Evolutionary conservation across 208 protist species (phyloP).

Genomic region (Trypanosoma caninum): DNA sequence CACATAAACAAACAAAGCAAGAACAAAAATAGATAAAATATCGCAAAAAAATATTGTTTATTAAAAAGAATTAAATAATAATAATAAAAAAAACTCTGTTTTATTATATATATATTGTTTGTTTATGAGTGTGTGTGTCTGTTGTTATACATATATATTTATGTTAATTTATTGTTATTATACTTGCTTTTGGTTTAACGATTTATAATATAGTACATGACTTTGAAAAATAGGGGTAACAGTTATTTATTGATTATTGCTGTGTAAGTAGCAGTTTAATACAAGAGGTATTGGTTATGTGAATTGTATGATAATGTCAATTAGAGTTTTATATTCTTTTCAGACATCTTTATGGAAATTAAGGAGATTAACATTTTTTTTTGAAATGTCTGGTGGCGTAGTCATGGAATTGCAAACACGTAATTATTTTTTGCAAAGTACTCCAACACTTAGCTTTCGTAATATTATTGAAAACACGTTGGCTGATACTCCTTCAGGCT

Average conservation of each 20-base stretch:
- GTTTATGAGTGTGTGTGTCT: conserved; percentile 4
- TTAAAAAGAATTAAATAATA: too few species aligned
- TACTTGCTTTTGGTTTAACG: conserved; percentile 1
- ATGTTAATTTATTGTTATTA: conserved; percentile 7
- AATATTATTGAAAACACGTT: conserved; percentile 65
- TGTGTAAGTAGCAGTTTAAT: too few species aligned
- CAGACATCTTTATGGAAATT: neutral
- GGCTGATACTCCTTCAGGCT: conserved; percentile 65
- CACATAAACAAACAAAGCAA: too few species aligned
- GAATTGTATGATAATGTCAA: too few species aligned
- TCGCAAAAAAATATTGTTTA: too few species aligned
- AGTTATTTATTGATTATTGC: too few species aligned
- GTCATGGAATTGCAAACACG: conserved; percentile 1
- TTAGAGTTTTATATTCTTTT: too few species aligned
- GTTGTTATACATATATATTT: conserved; percentile 9
- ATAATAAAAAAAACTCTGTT: too few species aligned
- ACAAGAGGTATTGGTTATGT: neutral
- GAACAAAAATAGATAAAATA: too few species aligned
- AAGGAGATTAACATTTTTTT: neutral
- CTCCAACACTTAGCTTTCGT: conserved; percentile 22
- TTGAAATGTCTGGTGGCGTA: neutral
- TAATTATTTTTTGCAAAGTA: conserved; percentile 3
- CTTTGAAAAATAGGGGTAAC: too few species aligned
- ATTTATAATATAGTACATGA: neutral
- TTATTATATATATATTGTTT: neutral